Evolutionary conservation across 108 stramenopile species (phyloP).

Genomic region (Nitzschia sp.): DNA sequence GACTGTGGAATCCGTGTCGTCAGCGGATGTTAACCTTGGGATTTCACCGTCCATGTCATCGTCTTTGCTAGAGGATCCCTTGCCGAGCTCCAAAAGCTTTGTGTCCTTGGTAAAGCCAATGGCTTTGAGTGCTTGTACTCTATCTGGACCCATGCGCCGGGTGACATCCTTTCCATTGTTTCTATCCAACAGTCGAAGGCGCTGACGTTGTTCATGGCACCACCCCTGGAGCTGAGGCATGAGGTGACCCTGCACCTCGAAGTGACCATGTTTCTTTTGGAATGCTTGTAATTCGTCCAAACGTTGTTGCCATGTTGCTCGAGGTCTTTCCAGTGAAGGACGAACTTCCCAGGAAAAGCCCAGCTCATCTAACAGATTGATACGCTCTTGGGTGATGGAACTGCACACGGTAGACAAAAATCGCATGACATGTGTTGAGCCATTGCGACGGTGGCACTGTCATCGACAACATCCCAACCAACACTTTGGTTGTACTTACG

Average conservation of each 20-base stretch:
- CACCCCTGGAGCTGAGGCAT: constrained; percentile 22
- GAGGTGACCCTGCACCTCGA: background rate
- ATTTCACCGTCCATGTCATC: no score
- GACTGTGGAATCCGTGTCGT: no score
- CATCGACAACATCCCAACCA: no score
- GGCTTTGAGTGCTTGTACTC: constrained; percentile 5
- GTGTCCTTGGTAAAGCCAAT: constrained; percentile 22
- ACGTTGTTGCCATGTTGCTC: constrained; percentile 28
- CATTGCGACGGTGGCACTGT: no score
- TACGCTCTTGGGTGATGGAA: constrained; percentile 38
- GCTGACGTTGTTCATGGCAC: constrained; percentile 23
- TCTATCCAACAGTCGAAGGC: constrained; percentile 7
- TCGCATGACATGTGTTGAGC: no score
- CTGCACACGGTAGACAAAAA: background rate
- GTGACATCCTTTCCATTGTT: constrained; percentile 23
- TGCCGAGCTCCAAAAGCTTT: background rate
- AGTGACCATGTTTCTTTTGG: constrained; percentile 13
- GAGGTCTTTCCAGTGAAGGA: constrained; percentile 23
- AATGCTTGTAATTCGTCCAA: constrained; percentile 15
- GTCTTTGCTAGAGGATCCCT: no score
- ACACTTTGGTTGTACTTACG: constrained; percentile 16
- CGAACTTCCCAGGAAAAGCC: constrained; percentile 40
- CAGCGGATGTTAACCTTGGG: no score
- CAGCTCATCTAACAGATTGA: constrained; percentile 39
- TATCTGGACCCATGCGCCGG: constrained; percentile 21